These are phyloP conservation scores for Pseudomicrostroma phylloplanum DNA, from an alignment of 1,284 basidiomycete species.

Conservation along the genomic window DNA sequence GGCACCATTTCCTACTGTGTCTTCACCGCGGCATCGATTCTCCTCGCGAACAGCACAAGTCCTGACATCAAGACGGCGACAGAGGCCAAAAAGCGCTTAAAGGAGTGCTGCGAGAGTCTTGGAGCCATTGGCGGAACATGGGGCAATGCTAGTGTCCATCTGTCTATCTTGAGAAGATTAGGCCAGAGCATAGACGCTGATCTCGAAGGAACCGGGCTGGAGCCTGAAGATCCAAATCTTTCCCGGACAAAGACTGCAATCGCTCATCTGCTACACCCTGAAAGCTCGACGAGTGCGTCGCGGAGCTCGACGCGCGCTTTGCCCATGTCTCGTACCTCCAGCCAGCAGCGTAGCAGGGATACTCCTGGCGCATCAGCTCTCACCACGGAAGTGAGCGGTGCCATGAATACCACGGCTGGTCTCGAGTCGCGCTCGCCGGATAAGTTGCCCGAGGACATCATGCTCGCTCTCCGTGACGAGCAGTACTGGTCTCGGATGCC, in stretches of 20 bases:
- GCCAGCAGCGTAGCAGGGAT: background rate
- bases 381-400: background rate
- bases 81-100: conserved; percentile 23
- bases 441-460: background rate
- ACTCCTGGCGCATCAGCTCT: background rate
- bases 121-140: conserved; percentile 8
- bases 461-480: background rate
- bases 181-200: background rate
- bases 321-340: background rate
- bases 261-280: background rate
- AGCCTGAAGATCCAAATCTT: background rate
- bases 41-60: conserved; percentile 37
- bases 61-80: conserved; percentile 18
- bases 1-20: conserved; percentile 33
- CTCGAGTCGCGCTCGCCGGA: background rate
- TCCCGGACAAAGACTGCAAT: background rate
- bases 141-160: conserved; percentile 2
- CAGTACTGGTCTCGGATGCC: conserved; percentile 4
- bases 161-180: background rate
- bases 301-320: background rate
- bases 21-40: conserved; percentile 36
- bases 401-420: background rate
- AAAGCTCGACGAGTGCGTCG: background rate
- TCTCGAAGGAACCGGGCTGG: background rate
- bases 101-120: conserved; percentile 3